Evolutionary conservation across 257 asterid genomes (phyloP), one percentile per base, ranked within the genome.

Genomic region (Solanum bulbocastanum): DNA sequence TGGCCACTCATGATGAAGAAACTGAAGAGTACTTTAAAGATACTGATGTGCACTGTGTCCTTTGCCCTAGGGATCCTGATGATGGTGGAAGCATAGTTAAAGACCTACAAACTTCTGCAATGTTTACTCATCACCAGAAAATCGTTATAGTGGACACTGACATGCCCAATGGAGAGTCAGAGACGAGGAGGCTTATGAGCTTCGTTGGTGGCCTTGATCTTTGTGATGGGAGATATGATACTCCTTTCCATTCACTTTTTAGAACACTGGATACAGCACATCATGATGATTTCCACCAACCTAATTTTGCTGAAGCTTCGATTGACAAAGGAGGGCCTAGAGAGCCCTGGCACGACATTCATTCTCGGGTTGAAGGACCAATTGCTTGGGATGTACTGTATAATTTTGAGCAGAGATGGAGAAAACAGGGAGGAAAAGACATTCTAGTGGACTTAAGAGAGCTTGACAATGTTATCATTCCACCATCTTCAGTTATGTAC

Each of bases 111-210:
- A 90, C 95, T n/a, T 94, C 99, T 8, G 90, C 98, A 2, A 95
- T 96, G 98, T 96, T 96, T 86, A 96, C 99, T 88, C 98, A 96
- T 88, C 98, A 96, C 86, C 99, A 96, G 88, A 96, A 96, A 91
- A 93, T 95, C 25, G 91, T 95, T 13, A 95, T 91, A 37, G 98
- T 94, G 85, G 99, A 96, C 22, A 87, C 90, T 68, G 95, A 85
- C 2, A 78, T 96, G 92, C 99, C 98, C 4, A 74, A 44, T 25
- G 91, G 90, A 32, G 93, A 90, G 12, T 90, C 94, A 4, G 78
- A 87, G 5, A 84, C 14, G 88, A 90, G 95, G 90, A 90, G 99
- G 66, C 87, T 96, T 22, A 92, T 96, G 92, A 95, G 99, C 85
- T 96, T 96, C 52, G 99, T 96, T 22, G 99, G 98, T 20, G 98